Conservation (phyloP, 192 early-diverging fungal genomes). For the Coemansia sp. region DNA sequence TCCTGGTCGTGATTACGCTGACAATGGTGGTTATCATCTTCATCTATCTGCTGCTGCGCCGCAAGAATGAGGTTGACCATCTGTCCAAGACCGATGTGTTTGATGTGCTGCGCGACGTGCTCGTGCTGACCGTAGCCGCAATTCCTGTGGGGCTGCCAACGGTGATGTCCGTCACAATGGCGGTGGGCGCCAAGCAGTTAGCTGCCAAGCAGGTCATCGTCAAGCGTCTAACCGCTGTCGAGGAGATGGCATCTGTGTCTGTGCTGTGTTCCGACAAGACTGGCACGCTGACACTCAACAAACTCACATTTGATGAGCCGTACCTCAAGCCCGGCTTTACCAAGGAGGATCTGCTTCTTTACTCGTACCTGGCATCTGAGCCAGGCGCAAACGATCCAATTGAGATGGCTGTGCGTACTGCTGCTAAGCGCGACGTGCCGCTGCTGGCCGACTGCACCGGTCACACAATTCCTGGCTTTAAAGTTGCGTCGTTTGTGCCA, state of each 20-base stretch:
- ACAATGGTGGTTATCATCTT: slow-evolving; percentile 79
- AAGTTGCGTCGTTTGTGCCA: slow-evolving; percentile 85
- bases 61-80: slow-evolving; percentile 49
- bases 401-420: slow-evolving; percentile 80
- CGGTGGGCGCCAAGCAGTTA: slow-evolving; percentile 82
- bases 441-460: slow-evolving; percentile 65
- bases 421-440: slow-evolving; percentile 71
- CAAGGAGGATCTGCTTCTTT: slow-evolving; percentile 76
- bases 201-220: slow-evolving; percentile 91
- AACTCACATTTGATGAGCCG: slow-evolving; percentile 88
- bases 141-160: slow-evolving; percentile 93
- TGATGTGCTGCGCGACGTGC: slow-evolving; percentile 65
- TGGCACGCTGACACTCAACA: slow-evolving; percentile 87
- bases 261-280: slow-evolving; percentile 85
- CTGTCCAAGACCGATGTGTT: slow-evolving; percentile 58
- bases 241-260: slow-evolving; percentile 89
- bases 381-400: slow-evolving; percentile 88
- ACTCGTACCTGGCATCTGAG: slow-evolving; percentile 81
- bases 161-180: slow-evolving; percentile 94
- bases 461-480: slow-evolving; percentile 88
- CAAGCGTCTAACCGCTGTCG: slow-evolving; percentile 91
- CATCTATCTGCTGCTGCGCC: slow-evolving; percentile 65
- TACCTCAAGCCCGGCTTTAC: slow-evolving; percentile 65
- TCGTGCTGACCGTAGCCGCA: slow-evolving; percentile 92
- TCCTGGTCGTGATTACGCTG: slow-evolving; percentile 81